Evolutionary conservation across 345 rosid genomes (phyloP), one percentile per base, ranked within the genome.

Genomic region (Salix exigua): DNA sequence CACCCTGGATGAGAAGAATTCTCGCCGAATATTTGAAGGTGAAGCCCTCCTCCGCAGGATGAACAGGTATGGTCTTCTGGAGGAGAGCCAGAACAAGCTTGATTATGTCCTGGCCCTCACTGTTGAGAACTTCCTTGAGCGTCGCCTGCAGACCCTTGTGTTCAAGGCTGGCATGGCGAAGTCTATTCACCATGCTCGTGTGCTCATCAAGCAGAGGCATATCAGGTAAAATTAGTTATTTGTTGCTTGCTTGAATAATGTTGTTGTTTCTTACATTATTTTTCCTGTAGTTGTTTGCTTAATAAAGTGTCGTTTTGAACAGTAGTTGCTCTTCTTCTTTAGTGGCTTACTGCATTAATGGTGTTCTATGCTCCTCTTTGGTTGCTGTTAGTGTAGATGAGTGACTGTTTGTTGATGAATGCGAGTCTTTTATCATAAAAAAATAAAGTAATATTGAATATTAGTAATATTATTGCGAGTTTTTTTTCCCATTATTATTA

Each of bases 61-160:
- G 80, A 77, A 77, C 48, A 25, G 75, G 23, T 66, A 77, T 72
- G 80, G 80, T 4, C 76, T 77, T 1, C 72, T 77, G 72, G 80
- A 77, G 6, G 80, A 77, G 80, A 72, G 53, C 58, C 80, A 77
- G 68, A 77, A 72, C 80, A 77, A 77, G 75, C 76, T 77, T 37
- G 80, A 72, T 77, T 77, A 77, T 53, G 80, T 77, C 19, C 40
- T 77, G 76, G 80, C 80, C 60, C 58, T 77, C 66, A 77, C 80
- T 17, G 80, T 77, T 3, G 80, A 77, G 76, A 77, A 64, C 74
- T 77, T 77, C 42, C 80, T 77, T 53, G 80, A 77, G 66, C 76
- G 80, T 26, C 80, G 80, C 71, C 72, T 77, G 16, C 80, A 77
- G 66, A 77, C 80, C 13, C 71, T 71, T 23, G 76, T 77, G 23